Percentiles rank a stretch among this genome's conserved stretches.
Conservation (phyloP, 805 yeast species). For the Starmerella apicola region DNA sequence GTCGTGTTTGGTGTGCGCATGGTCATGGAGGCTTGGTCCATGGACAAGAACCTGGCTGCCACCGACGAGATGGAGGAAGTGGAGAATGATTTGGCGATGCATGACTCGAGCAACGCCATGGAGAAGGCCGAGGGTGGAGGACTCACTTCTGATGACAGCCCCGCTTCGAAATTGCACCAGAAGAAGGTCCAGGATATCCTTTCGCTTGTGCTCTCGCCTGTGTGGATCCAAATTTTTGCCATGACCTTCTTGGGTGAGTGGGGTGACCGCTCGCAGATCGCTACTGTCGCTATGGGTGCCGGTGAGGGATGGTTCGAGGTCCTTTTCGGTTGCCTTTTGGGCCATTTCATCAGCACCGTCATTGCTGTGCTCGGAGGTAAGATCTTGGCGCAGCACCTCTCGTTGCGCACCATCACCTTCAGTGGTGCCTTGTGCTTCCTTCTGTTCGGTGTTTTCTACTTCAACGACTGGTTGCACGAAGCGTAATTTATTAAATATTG, state of each 20-base stretch:
- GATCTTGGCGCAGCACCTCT: conserved; percentile 73
- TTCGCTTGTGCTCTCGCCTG: conserved; percentile 61
- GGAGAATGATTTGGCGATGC: conserved; percentile 74
- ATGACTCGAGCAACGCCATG: conserved; percentile 37
- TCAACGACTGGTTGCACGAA: conserved; percentile 36
- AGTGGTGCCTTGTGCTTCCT: conserved; percentile 85
- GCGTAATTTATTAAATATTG: background rate
- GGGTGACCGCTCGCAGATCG: conserved; percentile 98
- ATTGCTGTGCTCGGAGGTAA: conserved; percentile 93
- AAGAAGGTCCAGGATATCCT: conserved; percentile 33
- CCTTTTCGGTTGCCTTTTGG: conserved; percentile 76
- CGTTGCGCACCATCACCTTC: conserved; percentile 82
- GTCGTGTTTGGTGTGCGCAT: conserved; percentile 39
- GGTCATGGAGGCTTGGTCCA: conserved; percentile 65
- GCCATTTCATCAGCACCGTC: conserved; percentile 78
- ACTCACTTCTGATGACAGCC: conserved; percentile 28
- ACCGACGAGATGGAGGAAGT: conserved; percentile 96
- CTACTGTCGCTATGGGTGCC: conserved; percentile 97
- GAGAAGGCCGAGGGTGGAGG: conserved; percentile 28
- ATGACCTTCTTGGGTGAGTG: conserved; percentile 97
- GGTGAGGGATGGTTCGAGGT: conserved; percentile 86
- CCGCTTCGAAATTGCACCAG: conserved; percentile 11
- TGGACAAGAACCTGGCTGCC: conserved; percentile 58
- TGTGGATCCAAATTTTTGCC: conserved; percentile 85
- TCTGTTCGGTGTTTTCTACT: conserved; percentile 66